Base-by-base conservation (phyloP, 495 filamentous ascomycete species). In the Penicillium mononematosum region DNA sequence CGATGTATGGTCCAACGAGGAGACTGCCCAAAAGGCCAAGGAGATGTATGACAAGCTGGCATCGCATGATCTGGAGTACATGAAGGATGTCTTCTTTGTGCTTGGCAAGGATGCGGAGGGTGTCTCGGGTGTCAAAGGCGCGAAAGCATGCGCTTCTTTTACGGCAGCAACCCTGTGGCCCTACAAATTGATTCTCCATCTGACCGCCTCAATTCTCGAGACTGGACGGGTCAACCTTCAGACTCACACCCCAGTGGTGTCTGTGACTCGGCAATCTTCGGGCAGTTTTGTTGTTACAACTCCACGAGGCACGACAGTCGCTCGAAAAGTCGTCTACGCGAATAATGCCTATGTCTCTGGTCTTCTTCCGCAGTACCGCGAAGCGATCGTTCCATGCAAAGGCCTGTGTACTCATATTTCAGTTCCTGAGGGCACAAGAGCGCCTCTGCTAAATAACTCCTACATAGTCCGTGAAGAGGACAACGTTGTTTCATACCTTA, bases 261-360 rank as follows among this genome's bases (percentile, higher is more conserved):
- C 67, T 6, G 61, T 86, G 9, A 60, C 29, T 2, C 60, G 63
- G 14, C 61, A 64, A 45, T 44, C 66, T 6, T 55, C 61, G 29
- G 57, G 58, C 24, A 71, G 63, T 1, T 88, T 78, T 75, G 70
- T 56, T 11, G 67, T 89, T 0, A 45, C 79, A 25, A 89, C 87
- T 3, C 53, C 67, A 14, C 73, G 83, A 24, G 85, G 85, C 16
- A 66, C 41, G 5, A 80, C 89, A n/a, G 63, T 39, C 8, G 76
- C 87, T 0, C 58, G 58, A 24, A 80, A 77, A 44, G 75, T 91
- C 3, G 74, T 91, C 9, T 66, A 89, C 46, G 88, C 88, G 25
- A 91, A 86, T 31, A 92, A 92, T 55, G 88, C 84, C 22, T 90
- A 90, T 61, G 84, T 86, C 2, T 81, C 84, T 2, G 74, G 71